Conservation (phyloP, 2,329 filamentous ascomycete genomes). For the Venturia asperata region DNA sequence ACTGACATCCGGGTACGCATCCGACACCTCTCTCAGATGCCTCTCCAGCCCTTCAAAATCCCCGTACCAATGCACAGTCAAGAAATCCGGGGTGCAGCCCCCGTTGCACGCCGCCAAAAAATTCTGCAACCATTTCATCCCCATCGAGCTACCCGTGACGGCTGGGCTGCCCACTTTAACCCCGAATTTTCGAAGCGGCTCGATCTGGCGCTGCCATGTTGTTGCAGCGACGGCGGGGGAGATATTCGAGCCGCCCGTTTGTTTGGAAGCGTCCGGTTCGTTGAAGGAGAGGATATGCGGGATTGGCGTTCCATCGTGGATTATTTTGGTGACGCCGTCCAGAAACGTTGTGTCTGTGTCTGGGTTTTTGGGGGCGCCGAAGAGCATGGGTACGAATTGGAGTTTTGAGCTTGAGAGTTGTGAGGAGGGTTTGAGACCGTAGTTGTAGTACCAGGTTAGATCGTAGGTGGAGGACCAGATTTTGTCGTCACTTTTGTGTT, state of each 20-base stretch:
- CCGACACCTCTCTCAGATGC: conserved; percentile 55
- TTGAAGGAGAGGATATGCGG: conserved; percentile 69
- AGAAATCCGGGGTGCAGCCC: conserved; percentile 42
- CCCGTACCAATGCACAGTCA: conserved; percentile 52
- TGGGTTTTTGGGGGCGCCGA: conserved; percentile 47
- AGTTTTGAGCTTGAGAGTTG: conserved; percentile 44
- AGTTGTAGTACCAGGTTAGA: conserved; percentile 84
- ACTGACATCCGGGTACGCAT: conserved; percentile 39
- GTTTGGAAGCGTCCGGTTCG: conserved; percentile 58
- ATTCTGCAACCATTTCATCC: conserved; percentile 59
- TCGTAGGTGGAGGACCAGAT: conserved; percentile 55
- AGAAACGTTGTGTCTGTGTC: conserved; percentile 50
- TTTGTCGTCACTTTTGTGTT: conserved; percentile 54
- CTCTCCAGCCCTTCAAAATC: conserved; percentile 61
- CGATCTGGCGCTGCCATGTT: conserved; percentile 64
- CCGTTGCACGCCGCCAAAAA: conserved; percentile 55
- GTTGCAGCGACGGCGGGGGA: conserved; percentile 54
- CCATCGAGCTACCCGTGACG: conserved; percentile 54
- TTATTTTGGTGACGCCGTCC: conserved; percentile 48
- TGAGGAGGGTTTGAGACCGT: conserved; percentile 50
- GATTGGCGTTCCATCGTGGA: conserved; percentile 51
- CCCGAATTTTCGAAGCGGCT: conserved; percentile 57
- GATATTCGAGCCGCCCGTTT: conserved; percentile 57
- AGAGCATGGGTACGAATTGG: conserved; percentile 76
- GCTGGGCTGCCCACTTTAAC: conserved; percentile 64